Base-by-base conservation (phyloP, 345 rosid species). In the Aegle marmelos region DNA sequence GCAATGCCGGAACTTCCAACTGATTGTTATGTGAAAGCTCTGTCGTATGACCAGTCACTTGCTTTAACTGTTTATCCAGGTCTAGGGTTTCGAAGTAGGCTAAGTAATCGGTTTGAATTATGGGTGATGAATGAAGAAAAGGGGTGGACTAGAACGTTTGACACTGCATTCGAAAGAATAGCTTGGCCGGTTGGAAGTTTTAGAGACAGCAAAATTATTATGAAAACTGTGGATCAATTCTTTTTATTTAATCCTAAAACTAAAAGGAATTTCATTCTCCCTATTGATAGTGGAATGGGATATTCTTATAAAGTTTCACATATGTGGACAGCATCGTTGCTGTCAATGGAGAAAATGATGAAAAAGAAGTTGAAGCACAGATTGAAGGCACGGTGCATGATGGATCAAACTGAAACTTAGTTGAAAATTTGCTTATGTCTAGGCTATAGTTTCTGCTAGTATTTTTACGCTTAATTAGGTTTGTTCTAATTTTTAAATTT, bases 281-380 rank as follows among this genome's bases (percentile, higher is more conserved):
- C 77, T 0, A 11, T 72, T 2, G 76, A 76, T 58, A 45, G 16
- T 45, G 25, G 41, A 62, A 53, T 58, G 50, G 76, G 72, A 14
- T 77, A 28, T 68, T 53, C 83, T 9, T 82, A 71, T 16, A 78
- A 82, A 39, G 31, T 76, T 50, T 17, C 50, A 75, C 80, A 34
- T 78, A 79, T 60, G 89, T 80, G 41, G 85, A 79, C 37, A 86
- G 89, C 72, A 69, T 86, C 69, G 73, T 83, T 63, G 67, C 80
- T 7, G 82, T 82, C 16, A 6, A 59, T 60, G 53, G 77, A 62
- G 45, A 45, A 60, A 31, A 21, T 10, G 19, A 9, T 14, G 22
- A 53, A 53, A 36, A 5, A 30, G 50, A 45, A 45, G 50, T 45
- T 61, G 66, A 63, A 2, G 11, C 5, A 6, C 7, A 62, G 2